These are phyloP conservation scores for Hypericum perforatum DNA, from an alignment of 345 rosid genomes.

Conservation along the genomic window DNA sequence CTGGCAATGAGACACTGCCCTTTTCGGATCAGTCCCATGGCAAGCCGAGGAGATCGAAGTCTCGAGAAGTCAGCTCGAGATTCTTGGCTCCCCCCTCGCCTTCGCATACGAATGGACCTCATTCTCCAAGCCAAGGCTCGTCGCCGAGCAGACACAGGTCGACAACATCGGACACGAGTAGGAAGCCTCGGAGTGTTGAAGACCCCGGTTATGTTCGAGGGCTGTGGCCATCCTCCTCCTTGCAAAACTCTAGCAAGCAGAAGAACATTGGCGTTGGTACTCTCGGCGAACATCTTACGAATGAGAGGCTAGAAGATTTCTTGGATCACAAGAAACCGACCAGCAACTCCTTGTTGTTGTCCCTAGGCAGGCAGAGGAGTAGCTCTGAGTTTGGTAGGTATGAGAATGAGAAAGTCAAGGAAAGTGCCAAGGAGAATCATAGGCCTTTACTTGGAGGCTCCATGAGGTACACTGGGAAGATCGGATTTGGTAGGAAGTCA, in stretches of 20 bases:
- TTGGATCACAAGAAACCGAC: conserved; percentile 8
- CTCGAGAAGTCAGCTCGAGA: conserved; percentile 58
- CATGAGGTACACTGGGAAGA: conserved; percentile 36
- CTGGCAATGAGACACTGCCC: neutral
- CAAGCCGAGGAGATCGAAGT: conserved; percentile 36
- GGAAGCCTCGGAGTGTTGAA: conserved; percentile 27
- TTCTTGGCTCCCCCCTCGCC: conserved; percentile 42
- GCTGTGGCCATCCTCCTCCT: conserved; percentile 48
- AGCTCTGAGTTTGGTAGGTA: too few relatives aligned
- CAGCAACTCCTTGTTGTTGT: conserved; percentile 4
- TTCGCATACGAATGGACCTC: conserved; percentile 25
- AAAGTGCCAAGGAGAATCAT: conserved; percentile 38
- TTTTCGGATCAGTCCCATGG: conserved; percentile 16
- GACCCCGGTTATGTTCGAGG: conserved; percentile 22
- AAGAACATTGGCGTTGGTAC: conserved; percentile 24
- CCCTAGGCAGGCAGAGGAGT: conserved; percentile 29
- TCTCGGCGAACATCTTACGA: conserved; percentile 44
- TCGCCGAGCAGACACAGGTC: conserved; percentile 22
- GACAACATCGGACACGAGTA: conserved; percentile 12
- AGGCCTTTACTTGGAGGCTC: conserved; percentile 47
- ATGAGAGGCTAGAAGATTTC: conserved; percentile 34
- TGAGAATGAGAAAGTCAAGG: too few relatives aligned
- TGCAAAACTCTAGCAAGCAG: conserved; percentile 20
- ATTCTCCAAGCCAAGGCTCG: conserved; percentile 22
- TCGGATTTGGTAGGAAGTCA: conserved; percentile 30